These are phyloP conservation scores for Cicer chorassanicum DNA, from an alignment of 306 rosid genomes.

Conservation along the genomic window DNA sequence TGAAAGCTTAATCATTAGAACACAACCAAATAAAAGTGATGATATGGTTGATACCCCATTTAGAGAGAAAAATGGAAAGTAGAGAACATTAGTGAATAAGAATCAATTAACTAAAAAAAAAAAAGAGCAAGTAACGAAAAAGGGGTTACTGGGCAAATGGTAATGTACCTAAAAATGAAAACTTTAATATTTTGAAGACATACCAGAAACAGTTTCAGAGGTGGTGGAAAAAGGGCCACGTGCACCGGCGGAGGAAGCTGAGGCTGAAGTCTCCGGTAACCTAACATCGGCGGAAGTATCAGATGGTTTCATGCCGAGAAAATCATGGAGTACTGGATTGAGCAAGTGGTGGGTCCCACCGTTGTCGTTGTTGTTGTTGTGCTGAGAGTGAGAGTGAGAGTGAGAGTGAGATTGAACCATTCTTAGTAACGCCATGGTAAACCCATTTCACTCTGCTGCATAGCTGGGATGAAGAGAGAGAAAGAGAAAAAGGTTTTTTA, in stretches of 20 bases:
- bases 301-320: conserved; percentile 73
- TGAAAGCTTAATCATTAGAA: conserved; percentile 5
- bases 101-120: conserved; percentile 30
- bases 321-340: conserved; percentile 78
- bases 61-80: neutral
- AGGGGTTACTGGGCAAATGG: neutral
- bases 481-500: no score
- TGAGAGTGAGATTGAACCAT: conserved; percentile 63
- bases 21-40: conserved; percentile 43
- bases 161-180: neutral
- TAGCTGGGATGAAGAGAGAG: neutral
- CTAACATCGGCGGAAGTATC: conserved; percentile 55
- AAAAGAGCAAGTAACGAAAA: conserved; percentile 24
- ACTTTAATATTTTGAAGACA: neutral
- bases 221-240: conserved; percentile 78
- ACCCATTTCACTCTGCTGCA: conserved; percentile 50
- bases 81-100: conserved; percentile 35
- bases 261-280: conserved; percentile 52
- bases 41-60: conserved; percentile 38
- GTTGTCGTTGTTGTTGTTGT: conserved; percentile 46
- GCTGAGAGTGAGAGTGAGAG: conserved; percentile 35
- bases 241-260: conserved; percentile 66
- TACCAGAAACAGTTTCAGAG: conserved; percentile 88
- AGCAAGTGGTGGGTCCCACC: conserved; percentile 39
- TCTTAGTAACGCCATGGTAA: conserved; percentile 57